These are phyloP conservation scores for Phaffia australis DNA, from an alignment of 768 basidiomycete species.

Conservation along the genomic window DNA sequence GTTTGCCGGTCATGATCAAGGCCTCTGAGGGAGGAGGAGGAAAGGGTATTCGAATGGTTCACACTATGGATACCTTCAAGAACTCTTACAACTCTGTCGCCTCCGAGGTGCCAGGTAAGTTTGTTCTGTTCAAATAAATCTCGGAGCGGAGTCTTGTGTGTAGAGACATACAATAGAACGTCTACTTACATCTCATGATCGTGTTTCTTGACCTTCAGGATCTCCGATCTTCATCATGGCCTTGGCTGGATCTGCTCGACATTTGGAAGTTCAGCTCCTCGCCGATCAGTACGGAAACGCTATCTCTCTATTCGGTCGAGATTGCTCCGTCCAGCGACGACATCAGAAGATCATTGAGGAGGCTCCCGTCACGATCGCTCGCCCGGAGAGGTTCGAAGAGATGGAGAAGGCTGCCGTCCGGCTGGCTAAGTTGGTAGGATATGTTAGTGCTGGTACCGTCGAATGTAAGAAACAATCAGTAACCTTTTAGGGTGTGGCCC, in stretches of 20 bases:
- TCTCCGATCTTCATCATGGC: slow-evolving; percentile 99
- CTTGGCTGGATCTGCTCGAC: slow-evolving; percentile 91
- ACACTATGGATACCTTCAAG: slow-evolving; percentile 73
- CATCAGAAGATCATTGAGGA: slow-evolving; percentile 99
- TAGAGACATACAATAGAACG: background rate
- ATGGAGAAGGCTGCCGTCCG: slow-evolving; percentile 99
- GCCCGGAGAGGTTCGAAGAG: slow-evolving; percentile 77
- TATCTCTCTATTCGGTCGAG: slow-evolving; percentile 96
- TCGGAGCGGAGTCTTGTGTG: too few relatives aligned
- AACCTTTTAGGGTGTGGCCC: too few relatives aligned
- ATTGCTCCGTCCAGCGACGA: slow-evolving; percentile 96
- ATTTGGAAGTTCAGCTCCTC: slow-evolving; percentile 93
- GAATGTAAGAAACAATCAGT: slow-evolving; percentile 56
- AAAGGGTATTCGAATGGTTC: slow-evolving; percentile 96
- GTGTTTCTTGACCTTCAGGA: slow-evolving; percentile 42
- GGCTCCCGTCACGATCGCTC: slow-evolving; percentile 95
- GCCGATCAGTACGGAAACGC: slow-evolving; percentile 99
- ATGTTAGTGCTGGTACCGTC: slow-evolving; percentile 96
- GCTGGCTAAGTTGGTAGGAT: slow-evolving; percentile 95
- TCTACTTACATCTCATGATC: slow-evolving; percentile 20
- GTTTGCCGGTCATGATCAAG: slow-evolving; percentile 99
- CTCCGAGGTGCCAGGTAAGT: slow-evolving; percentile 87
- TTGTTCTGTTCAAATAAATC: background rate
- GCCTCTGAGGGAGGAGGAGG: slow-evolving; percentile 98
- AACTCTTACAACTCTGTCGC: slow-evolving; percentile 87